These are phyloP conservation scores for Thecaphora frezii DNA, from an alignment of 1,284 basidiomycete genomes.

Conservation along the genomic window DNA sequence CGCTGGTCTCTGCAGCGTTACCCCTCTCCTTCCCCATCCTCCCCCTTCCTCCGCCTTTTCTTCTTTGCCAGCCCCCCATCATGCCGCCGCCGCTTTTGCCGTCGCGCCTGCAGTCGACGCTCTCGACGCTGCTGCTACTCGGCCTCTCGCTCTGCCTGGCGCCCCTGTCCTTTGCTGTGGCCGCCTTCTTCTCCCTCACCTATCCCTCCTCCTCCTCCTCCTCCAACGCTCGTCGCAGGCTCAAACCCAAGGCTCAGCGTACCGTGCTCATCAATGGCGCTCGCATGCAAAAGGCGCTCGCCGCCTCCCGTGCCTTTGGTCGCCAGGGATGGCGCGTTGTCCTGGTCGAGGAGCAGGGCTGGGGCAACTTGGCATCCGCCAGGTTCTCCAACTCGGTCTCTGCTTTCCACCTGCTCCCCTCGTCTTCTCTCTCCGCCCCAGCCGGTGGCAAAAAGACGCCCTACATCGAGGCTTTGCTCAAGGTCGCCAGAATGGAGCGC, in stretches of 20 bases:
- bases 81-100: conserved; percentile 18
- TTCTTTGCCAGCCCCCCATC: not conserved
- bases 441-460: conserved; percentile 7
- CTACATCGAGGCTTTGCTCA: conserved; percentile 55
- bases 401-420: conserved; percentile 29
- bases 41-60: not conserved
- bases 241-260: conserved; percentile 1
- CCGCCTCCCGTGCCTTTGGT: conserved; percentile 60
- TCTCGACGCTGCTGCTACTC: conserved; percentile 27
- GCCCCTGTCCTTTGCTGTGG: conserved; percentile 13
- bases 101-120: conserved; percentile 26
- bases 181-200: conserved; percentile 27
- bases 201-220: not conserved
- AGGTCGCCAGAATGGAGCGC: conserved; percentile 52
- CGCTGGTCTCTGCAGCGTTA: not conserved
- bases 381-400: conserved; percentile 59
- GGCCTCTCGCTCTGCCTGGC: conserved; percentile 17
- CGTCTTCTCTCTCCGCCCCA: conserved; percentile 6
- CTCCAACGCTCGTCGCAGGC: not conserved
- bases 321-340: conserved; percentile 61
- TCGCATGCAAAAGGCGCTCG: conserved; percentile 61
- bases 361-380: conserved; percentile 60
- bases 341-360: conserved; percentile 60
- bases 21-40: not conserved
- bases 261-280: conserved; percentile 61